These are phyloP conservation scores for Trypanosomatidae sp. DNA, from an alignment of 208 protist genomes.

Conservation along the genomic window DNA sequence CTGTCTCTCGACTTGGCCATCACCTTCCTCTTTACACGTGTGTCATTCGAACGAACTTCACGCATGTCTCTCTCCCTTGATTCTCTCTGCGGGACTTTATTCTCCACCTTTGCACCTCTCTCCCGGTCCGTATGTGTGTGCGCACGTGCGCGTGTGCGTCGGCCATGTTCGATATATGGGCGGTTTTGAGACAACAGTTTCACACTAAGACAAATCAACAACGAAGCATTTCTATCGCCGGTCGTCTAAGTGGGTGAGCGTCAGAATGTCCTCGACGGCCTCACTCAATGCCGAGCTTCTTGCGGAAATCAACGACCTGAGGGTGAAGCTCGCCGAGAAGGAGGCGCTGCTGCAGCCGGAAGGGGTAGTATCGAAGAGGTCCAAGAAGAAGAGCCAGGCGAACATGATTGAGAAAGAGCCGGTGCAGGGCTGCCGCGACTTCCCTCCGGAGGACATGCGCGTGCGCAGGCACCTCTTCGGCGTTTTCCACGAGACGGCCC, in stretches of 20 bases:
- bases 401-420: constrained; percentile 91
- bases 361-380: constrained; percentile 59
- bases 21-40: not conserved
- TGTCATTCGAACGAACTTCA: not conserved
- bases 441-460: constrained; percentile 95
- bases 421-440: constrained; percentile 95
- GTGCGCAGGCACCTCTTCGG: constrained; percentile 90
- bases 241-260: constrained; percentile 6
- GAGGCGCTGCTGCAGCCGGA: constrained; percentile 42
- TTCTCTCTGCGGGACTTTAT: not conserved
- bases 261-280: constrained; percentile 15
- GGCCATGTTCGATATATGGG: not conserved
- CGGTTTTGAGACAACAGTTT: not conserved
- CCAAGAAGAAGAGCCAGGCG: constrained; percentile 90
- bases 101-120: constrained; percentile 1
- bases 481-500: constrained; percentile 82
- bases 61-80: not conserved
- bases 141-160: not conserved
- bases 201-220: not conserved
- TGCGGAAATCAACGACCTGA: constrained; percentile 70
- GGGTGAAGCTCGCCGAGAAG: constrained; percentile 45
- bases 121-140: not conserved
- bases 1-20: not conserved
- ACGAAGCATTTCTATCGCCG: constrained; percentile 25
- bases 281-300: constrained; percentile 42